phyloP scores from a whole-genome alignment of 2,329 filamentous ascomycete genomes.

The Xylaria sp. region DNA sequence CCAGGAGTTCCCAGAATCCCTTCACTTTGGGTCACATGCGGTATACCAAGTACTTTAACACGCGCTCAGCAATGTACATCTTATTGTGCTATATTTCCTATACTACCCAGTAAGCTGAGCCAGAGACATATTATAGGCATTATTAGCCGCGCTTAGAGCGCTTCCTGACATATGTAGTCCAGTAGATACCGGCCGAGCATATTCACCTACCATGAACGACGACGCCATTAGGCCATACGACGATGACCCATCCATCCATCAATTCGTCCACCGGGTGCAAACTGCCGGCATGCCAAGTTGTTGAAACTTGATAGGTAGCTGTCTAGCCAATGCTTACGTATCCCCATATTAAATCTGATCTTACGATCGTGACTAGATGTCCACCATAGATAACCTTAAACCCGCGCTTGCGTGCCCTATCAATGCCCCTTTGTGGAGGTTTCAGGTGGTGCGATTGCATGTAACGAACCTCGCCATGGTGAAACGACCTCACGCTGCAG shows the following conservation, averaged over 20 bases:
- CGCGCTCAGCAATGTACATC: too few relatives aligned
- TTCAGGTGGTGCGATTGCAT: background rate
- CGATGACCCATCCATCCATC: too few relatives aligned
- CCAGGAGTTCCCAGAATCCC: too few relatives aligned
- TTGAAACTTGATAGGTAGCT: background rate
- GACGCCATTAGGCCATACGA: background rate
- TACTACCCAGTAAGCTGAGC: background rate
- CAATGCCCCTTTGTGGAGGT: background rate
- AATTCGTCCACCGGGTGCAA: too few relatives aligned
- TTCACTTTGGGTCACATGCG: too few relatives aligned
- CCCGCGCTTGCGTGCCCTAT: background rate
- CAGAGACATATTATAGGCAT: too few relatives aligned
- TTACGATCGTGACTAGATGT: background rate
- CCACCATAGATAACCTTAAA: background rate
- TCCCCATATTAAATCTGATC: background rate
- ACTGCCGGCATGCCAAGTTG: background rate
- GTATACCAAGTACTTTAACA: too few relatives aligned
- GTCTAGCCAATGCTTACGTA: background rate
- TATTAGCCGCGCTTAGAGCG: too few relatives aligned
- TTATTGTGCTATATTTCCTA: background rate
- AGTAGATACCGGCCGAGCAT: background rate
- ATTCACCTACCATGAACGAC: background rate
- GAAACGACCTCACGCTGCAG: background rate
- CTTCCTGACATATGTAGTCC: too few relatives aligned
- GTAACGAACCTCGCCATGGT: background rate